Conservation (phyloP, 768 basidiomycete species). For the Podaxis sp. region DNA sequence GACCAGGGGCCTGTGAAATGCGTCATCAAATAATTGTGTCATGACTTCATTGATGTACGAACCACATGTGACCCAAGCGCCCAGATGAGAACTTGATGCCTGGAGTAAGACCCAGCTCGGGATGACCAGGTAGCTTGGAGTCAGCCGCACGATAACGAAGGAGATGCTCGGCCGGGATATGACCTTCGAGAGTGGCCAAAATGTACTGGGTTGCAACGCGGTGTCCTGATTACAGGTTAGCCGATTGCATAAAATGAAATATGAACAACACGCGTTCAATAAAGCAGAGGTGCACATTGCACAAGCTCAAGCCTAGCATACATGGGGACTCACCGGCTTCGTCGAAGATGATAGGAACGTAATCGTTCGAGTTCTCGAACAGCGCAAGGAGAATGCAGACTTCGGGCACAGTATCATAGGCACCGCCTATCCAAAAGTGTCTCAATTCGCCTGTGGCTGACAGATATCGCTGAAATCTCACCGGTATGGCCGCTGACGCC, state of each 20-base stretch:
- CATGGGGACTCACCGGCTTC: slow-evolving; percentile 62
- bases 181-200: slow-evolving; percentile 73
- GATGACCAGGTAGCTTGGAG: slow-evolving; percentile 86
- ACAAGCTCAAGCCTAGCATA: not conserved
- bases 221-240: slow-evolving; percentile 51
- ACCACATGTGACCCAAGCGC: slow-evolving; percentile 91
- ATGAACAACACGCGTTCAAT: not conserved
- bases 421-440: slow-evolving; percentile 43
- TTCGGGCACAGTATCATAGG: slow-evolving; percentile 81
- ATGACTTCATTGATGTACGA: slow-evolving; percentile 17
- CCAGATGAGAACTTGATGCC: slow-evolving; percentile 93
- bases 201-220: slow-evolving; percentile 91
- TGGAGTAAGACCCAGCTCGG: slow-evolving; percentile 87
- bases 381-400: slow-evolving; percentile 76
- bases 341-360: slow-evolving; percentile 71
- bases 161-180: slow-evolving; percentile 71
- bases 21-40: not conserved
- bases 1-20: slow-evolving; percentile 57
- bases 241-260: slow-evolving; percentile 8
- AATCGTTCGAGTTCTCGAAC: slow-evolving; percentile 65
- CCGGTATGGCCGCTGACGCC: slow-evolving; percentile 89
- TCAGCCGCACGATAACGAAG: slow-evolving; percentile 85
- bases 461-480: slow-evolving; percentile 22
- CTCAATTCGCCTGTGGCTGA: slow-evolving; percentile 7
- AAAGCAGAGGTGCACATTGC: not conserved